Evolutionary conservation across 345 rosid genomes (phyloP).

Genomic region (Rhodamnia argentea): DNA sequence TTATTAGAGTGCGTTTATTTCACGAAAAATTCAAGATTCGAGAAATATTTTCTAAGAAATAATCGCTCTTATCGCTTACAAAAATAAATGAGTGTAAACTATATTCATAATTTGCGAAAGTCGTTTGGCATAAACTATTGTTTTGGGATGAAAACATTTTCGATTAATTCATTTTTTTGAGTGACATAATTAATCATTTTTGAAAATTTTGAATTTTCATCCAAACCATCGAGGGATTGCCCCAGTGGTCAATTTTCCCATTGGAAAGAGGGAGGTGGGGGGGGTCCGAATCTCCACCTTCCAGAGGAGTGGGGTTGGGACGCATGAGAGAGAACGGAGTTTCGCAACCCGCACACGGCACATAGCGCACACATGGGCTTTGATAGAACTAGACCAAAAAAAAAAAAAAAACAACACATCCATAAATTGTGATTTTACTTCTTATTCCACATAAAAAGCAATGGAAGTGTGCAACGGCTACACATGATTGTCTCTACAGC

Average conservation of each 20-base stretch:
- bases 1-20: neutral
- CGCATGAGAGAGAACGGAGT: no score
- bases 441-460: neutral
- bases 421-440: neutral
- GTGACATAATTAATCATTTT: neutral
- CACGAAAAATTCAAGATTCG: neutral
- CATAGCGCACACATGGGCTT: no score
- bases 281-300: no score
- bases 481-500: neutral
- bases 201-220: neutral
- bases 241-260: no score
- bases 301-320: no score
- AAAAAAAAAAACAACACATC: neutral
- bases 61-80: accelerated
- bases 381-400: no score
- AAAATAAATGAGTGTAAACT: no score
- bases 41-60: neutral
- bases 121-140: accelerated
- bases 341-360: no score
- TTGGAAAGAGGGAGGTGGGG: no score
- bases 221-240: neutral
- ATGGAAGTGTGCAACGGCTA: neutral
- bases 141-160: neutral
- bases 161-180: neutral
- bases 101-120: no score